Evolutionary conservation across 345 rosid genomes (phyloP), one percentile per base, ranked within the genome.

Genomic region (Eucalyptus cloeziana): DNA sequence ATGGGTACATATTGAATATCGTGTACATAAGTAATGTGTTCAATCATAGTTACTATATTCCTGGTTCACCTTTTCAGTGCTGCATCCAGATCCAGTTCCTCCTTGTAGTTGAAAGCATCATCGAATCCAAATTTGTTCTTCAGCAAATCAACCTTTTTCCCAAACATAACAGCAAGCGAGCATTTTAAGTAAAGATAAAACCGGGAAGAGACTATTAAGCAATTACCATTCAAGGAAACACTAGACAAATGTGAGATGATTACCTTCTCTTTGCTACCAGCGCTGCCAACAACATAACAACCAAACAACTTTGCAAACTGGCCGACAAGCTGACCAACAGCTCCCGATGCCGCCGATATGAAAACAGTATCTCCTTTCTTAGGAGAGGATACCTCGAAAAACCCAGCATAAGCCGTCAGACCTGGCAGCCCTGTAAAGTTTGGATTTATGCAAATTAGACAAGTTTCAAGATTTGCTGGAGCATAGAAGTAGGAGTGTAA

Each of bases 91-190:
- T 92, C 81, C 1, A 85, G 88, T 86, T 95, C 96, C 80, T 92
- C 93, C 86, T 92, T 93, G 87, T 94, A 95, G 93, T 94, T 94
- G 93, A 95, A 95, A 90, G 96, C 96, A 43, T 91, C 94, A 83
- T 94, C 93, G 62, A 94, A 95, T 67, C 94, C 93, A 83, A 94
- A 90, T 87, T 92, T 93, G 45, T 88, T 91, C 92, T 91, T 94
- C 88, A 95, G 87, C n/a, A 94, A 88, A 86, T 92, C 92, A 87
- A 95, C 93, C 94, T 94, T 31, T 15, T 45, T 50, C 30, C 21
- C 76, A 25, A 43, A 52, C 43, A 43, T 14, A 56, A 33, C 27
- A 67, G 76, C 69, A 50, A 71, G 51, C 13, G 7, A 19, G 11
- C 12, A 17, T 30, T 49, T 56, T 40, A 51, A 86, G 19, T 37